Evolutionary conservation across 176 grass and related monocot genomes (phyloP).

Genomic region (Avena atlantica): DNA sequence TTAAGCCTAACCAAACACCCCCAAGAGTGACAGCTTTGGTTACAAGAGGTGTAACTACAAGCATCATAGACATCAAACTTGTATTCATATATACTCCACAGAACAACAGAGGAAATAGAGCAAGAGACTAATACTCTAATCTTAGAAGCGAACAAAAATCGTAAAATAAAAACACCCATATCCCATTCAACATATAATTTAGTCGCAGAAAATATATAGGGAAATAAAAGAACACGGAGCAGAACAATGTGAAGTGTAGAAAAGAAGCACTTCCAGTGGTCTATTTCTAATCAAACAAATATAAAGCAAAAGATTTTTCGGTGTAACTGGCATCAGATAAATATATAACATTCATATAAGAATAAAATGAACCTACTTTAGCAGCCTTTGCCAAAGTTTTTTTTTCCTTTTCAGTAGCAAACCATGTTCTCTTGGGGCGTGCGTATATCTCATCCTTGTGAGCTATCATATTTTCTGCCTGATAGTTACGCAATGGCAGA

Average conservation of each 20-base stretch:
- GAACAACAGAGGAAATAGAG: not conserved
- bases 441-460: constrained; percentile 95
- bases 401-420: constrained; percentile 92
- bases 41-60: not conserved
- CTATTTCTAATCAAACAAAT: not conserved
- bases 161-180: not conserved
- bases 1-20: too few species aligned
- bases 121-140: not conserved
- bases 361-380: constrained; percentile 59
- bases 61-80: not conserved
- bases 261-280: not conserved
- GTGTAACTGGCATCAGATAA: constrained; percentile 7
- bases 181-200: not conserved
- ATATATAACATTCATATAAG: not conserved
- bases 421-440: constrained; percentile 91
- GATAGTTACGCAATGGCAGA: constrained; percentile 27
- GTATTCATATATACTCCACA: not conserved
- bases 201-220: not conserved
- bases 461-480: constrained; percentile 97
- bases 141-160: not conserved
- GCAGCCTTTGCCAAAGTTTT: constrained; percentile 75
- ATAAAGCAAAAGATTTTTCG: not conserved
- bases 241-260: not conserved
- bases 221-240: not conserved
- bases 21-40: not conserved